phyloP scores from a whole-genome alignment of 768 basidiomycete species.

The Cyathus striatus region DNA sequence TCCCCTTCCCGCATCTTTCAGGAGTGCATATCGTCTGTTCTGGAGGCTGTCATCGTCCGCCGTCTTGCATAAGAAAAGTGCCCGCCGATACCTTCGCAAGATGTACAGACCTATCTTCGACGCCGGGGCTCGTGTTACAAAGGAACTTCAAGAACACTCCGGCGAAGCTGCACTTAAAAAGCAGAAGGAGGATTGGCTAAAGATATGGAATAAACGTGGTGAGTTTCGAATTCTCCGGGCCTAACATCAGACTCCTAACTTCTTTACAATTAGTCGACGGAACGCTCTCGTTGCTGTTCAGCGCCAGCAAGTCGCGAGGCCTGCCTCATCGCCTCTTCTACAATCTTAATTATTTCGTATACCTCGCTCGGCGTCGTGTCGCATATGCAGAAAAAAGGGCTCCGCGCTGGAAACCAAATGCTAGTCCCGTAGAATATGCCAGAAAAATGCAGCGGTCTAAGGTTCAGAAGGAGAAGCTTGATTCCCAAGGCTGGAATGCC shows the following conservation, averaged over 20 bases:
- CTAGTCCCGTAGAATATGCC: slow-evolving; percentile 7
- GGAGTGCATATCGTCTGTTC: slow-evolving; percentile 55
- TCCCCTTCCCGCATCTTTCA: slow-evolving; percentile 34
- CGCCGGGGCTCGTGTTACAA: slow-evolving; percentile 37
- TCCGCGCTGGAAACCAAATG: slow-evolving; percentile 17
- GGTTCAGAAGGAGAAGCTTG: slow-evolving; percentile 22
- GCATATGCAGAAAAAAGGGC: slow-evolving; percentile 30
- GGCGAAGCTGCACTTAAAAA: slow-evolving; percentile 20
- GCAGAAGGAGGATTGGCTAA: slow-evolving; percentile 35
- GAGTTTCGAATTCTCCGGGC: slow-evolving; percentile 9
- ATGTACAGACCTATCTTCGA: slow-evolving; percentile 55
- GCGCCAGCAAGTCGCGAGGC: slow-evolving; percentile 59
- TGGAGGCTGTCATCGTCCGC: slow-evolving; percentile 52
- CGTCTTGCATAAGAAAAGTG: slow-evolving; percentile 45
- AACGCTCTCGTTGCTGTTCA: slow-evolving; percentile 57
- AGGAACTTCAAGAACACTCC: slow-evolving; percentile 28
- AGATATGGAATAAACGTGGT: slow-evolving; percentile 55
- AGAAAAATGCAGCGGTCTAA: slow-evolving; percentile 12
- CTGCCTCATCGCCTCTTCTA: slow-evolving; percentile 53
- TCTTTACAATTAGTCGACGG: slow-evolving; percentile 54
- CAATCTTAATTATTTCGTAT: slow-evolving; percentile 42
- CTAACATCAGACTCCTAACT: slow-evolving; percentile 2
- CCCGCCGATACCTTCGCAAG: slow-evolving; percentile 37
- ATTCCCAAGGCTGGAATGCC: slow-evolving; percentile 33
- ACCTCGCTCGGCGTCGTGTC: slow-evolving; percentile 25